Base-by-base conservation (phyloP, 345 rosid species). In the Citrus australasica region DNA sequence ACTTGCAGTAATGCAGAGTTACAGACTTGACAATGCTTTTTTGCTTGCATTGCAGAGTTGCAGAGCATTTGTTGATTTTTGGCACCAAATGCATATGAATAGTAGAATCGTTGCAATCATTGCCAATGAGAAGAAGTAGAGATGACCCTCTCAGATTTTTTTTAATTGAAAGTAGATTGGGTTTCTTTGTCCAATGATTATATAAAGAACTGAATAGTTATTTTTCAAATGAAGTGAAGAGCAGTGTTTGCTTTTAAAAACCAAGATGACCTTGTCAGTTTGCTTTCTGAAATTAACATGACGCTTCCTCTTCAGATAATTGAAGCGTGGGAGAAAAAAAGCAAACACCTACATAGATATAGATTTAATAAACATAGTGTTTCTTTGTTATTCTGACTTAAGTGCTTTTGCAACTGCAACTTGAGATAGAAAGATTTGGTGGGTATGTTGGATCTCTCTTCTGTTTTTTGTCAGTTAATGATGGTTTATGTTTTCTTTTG, bases 381-480 rank as follows among this genome's bases (percentile, higher is more conserved):
- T 76, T 22, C n/a, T 4, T 42, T 4, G 7, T 65, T 75, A 19
- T 42, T 35, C 42, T 10, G 21, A 9, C 62, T 14, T 32, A 7
- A 32, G 42, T 64, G 30, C 46, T 53, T 33, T 55, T 76, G 60
- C 21, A 17, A 17, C 64, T 64, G 46, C 71, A 46, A 63, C 78
- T 69, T n/a, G 32, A 25, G 46, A 30, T 16, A 28, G 14, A 38
- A 77, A 68, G 74, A 60, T 78, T 70, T 78, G 67, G 63, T 70
- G 80, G 76, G 80, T 78, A 78, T 60, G 62, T 77, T 27, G 74
- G 51, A 25, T 69, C 19, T 77, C n/a, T 77, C 30, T 61, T n/a
- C 27, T 55, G 7, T 51, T 28, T 65, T 1, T 25, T 71, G 42
- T 71, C 40, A 51, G 19, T 33, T 58, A 28, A 62, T 25, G 24